Evolutionary conservation across 805 yeast species (phyloP), one percentile per base, ranked within the genome.

Genomic region (Wickerhamomyces queroliae): DNA sequence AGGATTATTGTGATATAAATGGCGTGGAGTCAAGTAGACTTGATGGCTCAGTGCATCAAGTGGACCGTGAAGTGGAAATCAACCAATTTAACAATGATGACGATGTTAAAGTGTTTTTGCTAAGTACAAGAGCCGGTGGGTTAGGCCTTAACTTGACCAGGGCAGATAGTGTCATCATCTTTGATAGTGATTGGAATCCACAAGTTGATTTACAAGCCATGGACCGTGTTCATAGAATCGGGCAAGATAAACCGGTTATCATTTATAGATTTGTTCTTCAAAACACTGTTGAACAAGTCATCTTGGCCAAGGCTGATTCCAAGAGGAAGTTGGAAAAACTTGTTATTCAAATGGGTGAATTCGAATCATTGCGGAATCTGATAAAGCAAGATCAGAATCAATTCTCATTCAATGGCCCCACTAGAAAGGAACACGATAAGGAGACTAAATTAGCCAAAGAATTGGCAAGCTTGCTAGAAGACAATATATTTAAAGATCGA

Each of bases 171-270:
- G 98, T 93, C 1, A 76, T 91, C 4, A 52, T 91, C 10, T 89
- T 87, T 55, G 99, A 91, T 54, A 83, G 88, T 41, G 99, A 91
- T 56, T 91, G 97, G 96, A 91, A 91, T 53, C 99, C 98, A 0
- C 97, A 91, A 55, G 95, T 88, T 45, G 98, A 91, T 61, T 65
- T 89, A 37, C 99, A 91, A 58, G 98, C 98, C 0, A 91, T 91
- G 78, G 98, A 90, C 52, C 70, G 99, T 39, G 95, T 85, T 11
- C 98, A 91, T 57, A 69, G 99, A 54, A 87, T 93, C 39, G 98
- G 98, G 0, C 99, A 91, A 58, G 70, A 66, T 1, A 78, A 74
- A 39, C 96, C 96, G 1, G 95, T 90, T 5, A 69, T 86, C 18
- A 75, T 91, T 1, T 87, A 82, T 56, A 71, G 98, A 44, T 69